Evolutionary conservation across 2,329 filamentous ascomycete species (phyloP).

Genomic region (Fusarium hostae): DNA sequence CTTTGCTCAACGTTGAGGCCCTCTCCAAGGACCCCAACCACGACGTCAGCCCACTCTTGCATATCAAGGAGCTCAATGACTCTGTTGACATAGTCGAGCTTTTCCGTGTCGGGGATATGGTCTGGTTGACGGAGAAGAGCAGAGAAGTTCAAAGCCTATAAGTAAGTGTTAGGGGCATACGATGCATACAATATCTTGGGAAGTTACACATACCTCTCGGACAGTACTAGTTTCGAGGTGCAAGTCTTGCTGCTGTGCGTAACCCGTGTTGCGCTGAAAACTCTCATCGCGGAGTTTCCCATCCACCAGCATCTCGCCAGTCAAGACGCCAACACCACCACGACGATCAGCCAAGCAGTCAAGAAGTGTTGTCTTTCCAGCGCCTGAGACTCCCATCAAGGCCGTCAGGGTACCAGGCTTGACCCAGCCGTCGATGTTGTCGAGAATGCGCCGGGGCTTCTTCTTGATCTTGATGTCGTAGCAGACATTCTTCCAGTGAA

Average conservation of each 20-base stretch:
- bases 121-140: constrained; percentile 59
- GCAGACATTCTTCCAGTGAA: constrained; percentile 78
- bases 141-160: constrained; percentile 51
- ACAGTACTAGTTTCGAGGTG: constrained; percentile 58
- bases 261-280: constrained; percentile 78
- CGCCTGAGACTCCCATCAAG: constrained; percentile 66
- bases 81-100: constrained; percentile 63
- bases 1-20: constrained; percentile 61
- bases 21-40: constrained; percentile 59
- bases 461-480: constrained; percentile 79
- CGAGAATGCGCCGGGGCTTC: constrained; percentile 72
- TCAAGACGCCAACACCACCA: constrained; percentile 81
- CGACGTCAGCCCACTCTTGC: constrained; percentile 65
- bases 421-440: constrained; percentile 79
- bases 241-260: constrained; percentile 75
- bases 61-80: constrained; percentile 66
- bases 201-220: constrained; percentile 41
- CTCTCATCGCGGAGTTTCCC: constrained; percentile 71
- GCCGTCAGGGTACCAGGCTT: constrained; percentile 79
- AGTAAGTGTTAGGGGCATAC: too few species aligned
- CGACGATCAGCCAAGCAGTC: constrained; percentile 74
- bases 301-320: constrained; percentile 77
- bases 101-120: constrained; percentile 57
- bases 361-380: constrained; percentile 75
- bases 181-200: too few species aligned